phyloP scores from a whole-genome alignment of 345 rosid genomes.

The Gossypium turneri region DNA sequence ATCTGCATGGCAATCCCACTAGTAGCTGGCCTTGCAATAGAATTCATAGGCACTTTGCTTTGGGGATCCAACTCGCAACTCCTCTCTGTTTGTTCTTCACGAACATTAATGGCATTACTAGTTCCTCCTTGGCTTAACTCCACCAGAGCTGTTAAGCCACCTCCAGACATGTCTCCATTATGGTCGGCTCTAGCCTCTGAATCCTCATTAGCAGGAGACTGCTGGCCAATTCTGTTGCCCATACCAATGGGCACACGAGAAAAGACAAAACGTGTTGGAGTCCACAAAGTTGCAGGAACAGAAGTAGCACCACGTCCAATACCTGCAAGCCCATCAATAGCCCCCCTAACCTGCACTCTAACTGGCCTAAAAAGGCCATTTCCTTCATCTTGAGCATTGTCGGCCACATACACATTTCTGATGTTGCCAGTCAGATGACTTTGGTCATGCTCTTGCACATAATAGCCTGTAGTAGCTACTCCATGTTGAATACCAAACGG shows the following conservation, averaged over 20 bases:
- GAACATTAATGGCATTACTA: slow-evolving; percentile 35
- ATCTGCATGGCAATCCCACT: slow-evolving; percentile 54
- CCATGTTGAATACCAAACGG: slow-evolving; percentile 67
- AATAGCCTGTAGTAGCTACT: slow-evolving; percentile 48
- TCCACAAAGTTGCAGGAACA: slow-evolving; percentile 76
- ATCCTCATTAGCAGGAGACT: slow-evolving; percentile 75
- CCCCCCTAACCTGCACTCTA: slow-evolving; percentile 83
- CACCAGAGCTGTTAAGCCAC: slow-evolving; percentile 88
- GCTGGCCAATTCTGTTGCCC: slow-evolving; percentile 76
- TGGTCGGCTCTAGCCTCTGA: slow-evolving; percentile 71
- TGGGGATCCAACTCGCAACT: slow-evolving; percentile 45
- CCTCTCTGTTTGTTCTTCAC: slow-evolving; percentile 55
- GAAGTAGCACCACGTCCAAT: slow-evolving; percentile 83
- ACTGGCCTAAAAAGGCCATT: slow-evolving; percentile 79
- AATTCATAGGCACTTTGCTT: slow-evolving; percentile 40
- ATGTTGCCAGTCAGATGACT: slow-evolving; percentile 46
- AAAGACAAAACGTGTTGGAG: slow-evolving; percentile 87
- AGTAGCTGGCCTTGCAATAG: slow-evolving; percentile 39
- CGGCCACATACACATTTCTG: slow-evolving; percentile 63
- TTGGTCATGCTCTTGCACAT: slow-evolving; percentile 72
- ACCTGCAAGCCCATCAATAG: slow-evolving; percentile 94
- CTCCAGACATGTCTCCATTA: slow-evolving; percentile 72
- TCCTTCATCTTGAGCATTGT: slow-evolving; percentile 67
- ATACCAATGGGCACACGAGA: slow-evolving; percentile 82
- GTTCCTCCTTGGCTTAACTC: slow-evolving; percentile 73